Evolutionary conservation across 345 rosid species (phyloP).

Genomic region (Gossypium raimondii): DNA sequence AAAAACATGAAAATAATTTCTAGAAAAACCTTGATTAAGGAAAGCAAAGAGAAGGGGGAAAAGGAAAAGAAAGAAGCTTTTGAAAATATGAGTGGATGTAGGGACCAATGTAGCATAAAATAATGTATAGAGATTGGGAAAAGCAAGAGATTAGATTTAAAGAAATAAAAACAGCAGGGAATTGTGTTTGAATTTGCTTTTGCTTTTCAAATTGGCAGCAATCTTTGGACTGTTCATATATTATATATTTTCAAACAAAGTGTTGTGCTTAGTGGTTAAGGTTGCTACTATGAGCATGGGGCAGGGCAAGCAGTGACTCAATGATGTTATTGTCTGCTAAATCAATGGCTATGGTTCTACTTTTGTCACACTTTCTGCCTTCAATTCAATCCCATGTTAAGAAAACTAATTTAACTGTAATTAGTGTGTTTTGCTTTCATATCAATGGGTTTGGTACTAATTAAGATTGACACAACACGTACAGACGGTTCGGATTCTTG

Average conservation of each 20-base stretch:
- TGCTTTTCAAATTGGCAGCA: slow-evolving; percentile 25
- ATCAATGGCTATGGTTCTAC: background rate
- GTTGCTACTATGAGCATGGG: background rate
- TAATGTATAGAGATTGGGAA: slow-evolving; percentile 30
- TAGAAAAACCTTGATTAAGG: slow-evolving; percentile 17
- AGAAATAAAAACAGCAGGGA: slow-evolving; percentile 27
- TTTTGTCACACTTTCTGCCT: background rate
- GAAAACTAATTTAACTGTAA: background rate
- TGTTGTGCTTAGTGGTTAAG: slow-evolving; percentile 11
- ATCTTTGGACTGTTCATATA: background rate
- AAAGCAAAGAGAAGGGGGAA: slow-evolving; percentile 24
- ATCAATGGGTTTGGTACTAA: too few relatives aligned
- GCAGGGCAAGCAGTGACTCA: background rate
- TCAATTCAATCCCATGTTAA: background rate
- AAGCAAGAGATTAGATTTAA: slow-evolving; percentile 33
- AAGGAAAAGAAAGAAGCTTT: slow-evolving; percentile 33
- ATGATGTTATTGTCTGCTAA: background rate
- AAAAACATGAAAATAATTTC: too few relatives aligned
- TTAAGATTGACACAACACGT: too few relatives aligned
- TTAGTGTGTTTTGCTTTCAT: too few relatives aligned
- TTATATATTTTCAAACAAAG: background rate
- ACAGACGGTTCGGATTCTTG: too few relatives aligned
- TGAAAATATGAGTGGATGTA: slow-evolving; percentile 32
- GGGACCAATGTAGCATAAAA: slow-evolving; percentile 29
- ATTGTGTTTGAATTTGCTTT: slow-evolving; percentile 22